Evolutionary conservation across 345 rosid genomes (phyloP).

Genomic region (Jatropha curcas): DNA sequence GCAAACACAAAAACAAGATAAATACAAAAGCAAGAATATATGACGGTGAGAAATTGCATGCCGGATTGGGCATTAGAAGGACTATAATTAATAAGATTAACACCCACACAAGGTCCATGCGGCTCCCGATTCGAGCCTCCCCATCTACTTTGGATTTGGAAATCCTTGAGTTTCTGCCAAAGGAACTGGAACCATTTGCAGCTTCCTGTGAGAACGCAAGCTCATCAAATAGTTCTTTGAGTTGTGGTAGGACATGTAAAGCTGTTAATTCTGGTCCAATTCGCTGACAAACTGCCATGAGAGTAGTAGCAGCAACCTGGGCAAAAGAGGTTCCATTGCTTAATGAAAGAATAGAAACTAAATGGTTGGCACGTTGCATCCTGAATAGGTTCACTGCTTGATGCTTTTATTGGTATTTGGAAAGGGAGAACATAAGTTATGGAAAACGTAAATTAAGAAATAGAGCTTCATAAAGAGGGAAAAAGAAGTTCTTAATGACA

Average conservation of each 20-base stretch:
- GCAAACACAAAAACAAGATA: slow-evolving; percentile 6
- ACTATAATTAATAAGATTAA: slow-evolving; percentile 25
- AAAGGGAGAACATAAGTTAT: not conserved
- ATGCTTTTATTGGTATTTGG: no score
- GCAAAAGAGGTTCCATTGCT: slow-evolving; percentile 16
- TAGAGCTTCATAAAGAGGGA: slow-evolving; percentile 1
- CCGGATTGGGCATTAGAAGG: slow-evolving; percentile 14
- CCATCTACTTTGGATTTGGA: slow-evolving; percentile 42
- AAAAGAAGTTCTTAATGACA: not conserved
- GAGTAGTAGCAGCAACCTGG: slow-evolving; percentile 77
- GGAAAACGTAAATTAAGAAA: not conserved
- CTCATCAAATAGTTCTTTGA: slow-evolving; percentile 87
- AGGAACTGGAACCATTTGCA: slow-evolving; percentile 45
- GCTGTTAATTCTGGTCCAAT: slow-evolving; percentile 92
- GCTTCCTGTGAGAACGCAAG: slow-evolving; percentile 88
- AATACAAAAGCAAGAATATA: slow-evolving; percentile 7
- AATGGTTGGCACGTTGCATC: slow-evolving; percentile 6
- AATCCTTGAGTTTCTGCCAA: slow-evolving; percentile 47
- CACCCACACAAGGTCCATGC: slow-evolving; percentile 93
- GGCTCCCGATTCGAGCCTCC: slow-evolving; percentile 71
- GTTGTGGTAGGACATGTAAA: slow-evolving; percentile 82
- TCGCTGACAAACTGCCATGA: slow-evolving; percentile 75
- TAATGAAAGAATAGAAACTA: slow-evolving; percentile 3
- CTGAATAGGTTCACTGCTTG: no score
- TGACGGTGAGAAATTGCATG: slow-evolving; percentile 12